Percentiles rank a stretch among this genome's conserved stretches.
These are phyloP conservation scores for Auxenochlorella protothecoides DNA, from an alignment of 139 green algal species.

Conservation along the genomic window DNA sequence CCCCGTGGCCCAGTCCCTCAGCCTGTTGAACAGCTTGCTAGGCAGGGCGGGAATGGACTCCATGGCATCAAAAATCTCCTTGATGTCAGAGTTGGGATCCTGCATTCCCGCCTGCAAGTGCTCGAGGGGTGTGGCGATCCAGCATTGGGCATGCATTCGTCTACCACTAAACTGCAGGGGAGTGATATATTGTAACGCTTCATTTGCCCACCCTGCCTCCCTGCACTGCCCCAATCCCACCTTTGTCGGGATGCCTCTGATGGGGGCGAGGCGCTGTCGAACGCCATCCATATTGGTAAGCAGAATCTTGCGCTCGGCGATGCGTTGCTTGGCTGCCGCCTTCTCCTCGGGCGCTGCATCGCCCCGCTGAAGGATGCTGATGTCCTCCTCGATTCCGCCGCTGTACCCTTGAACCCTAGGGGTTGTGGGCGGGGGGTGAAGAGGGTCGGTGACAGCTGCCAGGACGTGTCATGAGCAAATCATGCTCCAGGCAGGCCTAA, in stretches of 20 bases:
- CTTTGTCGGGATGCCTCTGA: conserved; percentile 94
- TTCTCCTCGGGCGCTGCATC: conserved; percentile 27
- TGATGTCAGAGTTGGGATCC: conserved; percentile 85
- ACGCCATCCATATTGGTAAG: conserved; percentile 62
- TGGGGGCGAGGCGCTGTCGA: conserved; percentile 73
- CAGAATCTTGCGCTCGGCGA: conserved; percentile 67
- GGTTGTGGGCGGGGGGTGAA: neutral
- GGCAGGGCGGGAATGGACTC: conserved; percentile 65
- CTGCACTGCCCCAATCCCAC: conserved; percentile 7
- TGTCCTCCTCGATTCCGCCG: conserved; percentile 62
- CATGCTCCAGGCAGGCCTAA: too few relatives aligned
- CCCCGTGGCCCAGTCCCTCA: too few relatives aligned
- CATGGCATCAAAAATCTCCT: conserved; percentile 84
- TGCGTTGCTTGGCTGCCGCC: conserved; percentile 46
- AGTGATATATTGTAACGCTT: neutral
- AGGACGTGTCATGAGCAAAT: neutral
- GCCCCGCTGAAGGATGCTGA: conserved; percentile 57
- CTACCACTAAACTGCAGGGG: neutral
- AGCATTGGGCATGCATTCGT: neutral
- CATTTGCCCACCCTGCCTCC: neutral
- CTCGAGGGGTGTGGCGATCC: neutral
- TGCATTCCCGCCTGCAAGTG: conserved; percentile 39
- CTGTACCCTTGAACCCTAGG: conserved; percentile 18
- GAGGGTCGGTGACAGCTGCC: neutral
- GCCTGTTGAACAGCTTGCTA: conserved; percentile 31